phyloP scores from a whole-genome alignment of 1,284 basidiomycete genomes.

The Marasmius tenuissimus region DNA sequence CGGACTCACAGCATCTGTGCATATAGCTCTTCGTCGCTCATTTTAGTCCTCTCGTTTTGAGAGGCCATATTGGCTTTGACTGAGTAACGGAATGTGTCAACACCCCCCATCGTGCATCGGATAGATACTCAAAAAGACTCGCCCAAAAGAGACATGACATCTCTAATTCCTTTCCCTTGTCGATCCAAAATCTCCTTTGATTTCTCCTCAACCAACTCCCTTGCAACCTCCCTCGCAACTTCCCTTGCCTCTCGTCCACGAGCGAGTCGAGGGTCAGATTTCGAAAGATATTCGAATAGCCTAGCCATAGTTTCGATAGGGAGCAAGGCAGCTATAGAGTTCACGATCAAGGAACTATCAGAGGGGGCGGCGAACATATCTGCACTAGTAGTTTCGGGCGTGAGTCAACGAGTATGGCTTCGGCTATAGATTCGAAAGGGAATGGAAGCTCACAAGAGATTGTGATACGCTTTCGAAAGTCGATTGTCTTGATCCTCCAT shows the following conservation, averaged over 20 bases:
- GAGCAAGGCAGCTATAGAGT: background rate
- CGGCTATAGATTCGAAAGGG: too few species aligned
- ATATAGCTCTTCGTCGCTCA: slow-evolving; percentile 52
- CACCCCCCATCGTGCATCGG: too few species aligned
- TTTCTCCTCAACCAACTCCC: slow-evolving; percentile 41
- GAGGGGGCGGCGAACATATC: slow-evolving; percentile 5
- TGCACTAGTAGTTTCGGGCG: slow-evolving; percentile 28
- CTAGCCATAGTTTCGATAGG: background rate
- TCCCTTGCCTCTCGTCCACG: slow-evolving; percentile 34
- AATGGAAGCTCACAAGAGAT: slow-evolving; percentile 33
- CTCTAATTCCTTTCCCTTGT: slow-evolving; percentile 3
- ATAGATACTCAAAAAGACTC: too few species aligned
- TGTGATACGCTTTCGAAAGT: slow-evolving; percentile 30
- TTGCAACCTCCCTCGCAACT: slow-evolving; percentile 39
- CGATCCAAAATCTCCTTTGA: slow-evolving; percentile 19
- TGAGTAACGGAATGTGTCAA: too few species aligned
- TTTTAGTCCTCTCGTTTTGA: slow-evolving; percentile 38
- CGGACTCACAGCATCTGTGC: slow-evolving; percentile 50
- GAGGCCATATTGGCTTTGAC: slow-evolving; percentile 52
- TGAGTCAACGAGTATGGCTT: slow-evolving; percentile 11
- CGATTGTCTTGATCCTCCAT: slow-evolving; percentile 35
- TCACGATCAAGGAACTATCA: background rate
- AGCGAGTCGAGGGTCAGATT: slow-evolving; percentile 33
- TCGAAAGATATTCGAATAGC: slow-evolving; percentile 24
- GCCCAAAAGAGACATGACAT: slow-evolving; percentile 10